Conservation (phyloP, 1,284 basidiomycete genomes). For the Dichomitus squalens region DNA sequence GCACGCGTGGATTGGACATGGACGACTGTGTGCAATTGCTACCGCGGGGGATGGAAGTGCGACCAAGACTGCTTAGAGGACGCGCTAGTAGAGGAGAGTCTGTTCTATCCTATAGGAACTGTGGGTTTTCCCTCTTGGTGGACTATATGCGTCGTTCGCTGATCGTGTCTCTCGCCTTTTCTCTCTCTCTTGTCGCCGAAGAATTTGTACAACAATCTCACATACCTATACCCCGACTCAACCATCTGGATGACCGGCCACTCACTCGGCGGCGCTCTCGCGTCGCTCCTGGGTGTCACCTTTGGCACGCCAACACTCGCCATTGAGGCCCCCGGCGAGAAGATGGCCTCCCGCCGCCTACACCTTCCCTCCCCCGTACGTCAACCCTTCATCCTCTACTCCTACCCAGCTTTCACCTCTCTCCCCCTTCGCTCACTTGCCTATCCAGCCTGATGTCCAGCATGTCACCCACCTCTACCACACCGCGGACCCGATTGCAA, state of each 20-base stretch:
- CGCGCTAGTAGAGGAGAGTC: slow-evolving; percentile 78
- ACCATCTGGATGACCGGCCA: slow-evolving; percentile 95
- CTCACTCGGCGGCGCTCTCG: slow-evolving; percentile 84
- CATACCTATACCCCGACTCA: slow-evolving; percentile 90
- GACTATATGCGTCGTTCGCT: not conserved
- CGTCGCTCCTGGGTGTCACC: slow-evolving; percentile 85
- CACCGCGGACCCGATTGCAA: slow-evolving; percentile 85
- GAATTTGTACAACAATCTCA: slow-evolving; percentile 93
- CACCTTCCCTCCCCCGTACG: slow-evolving; percentile 85
- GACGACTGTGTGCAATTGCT: slow-evolving; percentile 94
- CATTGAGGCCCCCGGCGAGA: slow-evolving; percentile 93
- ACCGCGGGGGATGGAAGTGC: slow-evolving; percentile 82
- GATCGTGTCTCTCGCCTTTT: not conserved
- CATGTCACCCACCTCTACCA: slow-evolving; percentile 86
- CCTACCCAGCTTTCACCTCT: not conserved
- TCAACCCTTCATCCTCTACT: not conserved
- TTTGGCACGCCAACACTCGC: slow-evolving; percentile 92
- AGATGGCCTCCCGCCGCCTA: slow-evolving; percentile 80
- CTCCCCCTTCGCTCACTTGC: too few species aligned
- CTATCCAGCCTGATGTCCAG: slow-evolving; percentile 62
- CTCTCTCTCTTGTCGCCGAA: slow-evolving; percentile 32
- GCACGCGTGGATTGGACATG: slow-evolving; percentile 94
- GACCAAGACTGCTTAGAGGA: slow-evolving; percentile 82
- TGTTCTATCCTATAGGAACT: slow-evolving; percentile 88
- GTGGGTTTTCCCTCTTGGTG: slow-evolving; percentile 43